Base-by-base conservation (phyloP, 768 basidiomycete species). In the Suillus americanus region DNA sequence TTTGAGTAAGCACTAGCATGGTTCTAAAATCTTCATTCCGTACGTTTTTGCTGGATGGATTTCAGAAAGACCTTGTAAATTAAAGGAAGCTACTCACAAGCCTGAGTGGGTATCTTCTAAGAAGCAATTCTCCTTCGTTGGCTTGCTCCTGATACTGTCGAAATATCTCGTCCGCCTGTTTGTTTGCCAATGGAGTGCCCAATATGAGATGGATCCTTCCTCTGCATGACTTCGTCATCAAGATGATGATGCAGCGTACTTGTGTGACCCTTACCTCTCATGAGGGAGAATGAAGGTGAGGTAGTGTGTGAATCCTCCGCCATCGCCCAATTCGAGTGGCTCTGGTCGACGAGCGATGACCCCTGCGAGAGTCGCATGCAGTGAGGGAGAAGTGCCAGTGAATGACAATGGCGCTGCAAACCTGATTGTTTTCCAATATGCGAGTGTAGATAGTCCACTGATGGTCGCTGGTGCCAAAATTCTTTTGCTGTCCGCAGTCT, bases 31-130 rank as follows among this genome's bases (percentile, higher is more conserved):
- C 18, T 20, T 59, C 3, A 20, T 25, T 41, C 4, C 38, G 62
- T 77, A 91, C 90, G 86, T 82, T 87, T 90, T 69, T 91, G 88
- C 91, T 92, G 61, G n/a, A 62, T 25, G 16, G 59, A 60, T 5
- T 54, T 69, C 40, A 70, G 67, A 63, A 57, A 43, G 43, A 40
- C 63, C 35, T 65, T 40, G 63, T 53, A 59, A 45, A 23, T 57
- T 7, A 30, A 33, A 48, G 45, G 43, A 56, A 41, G 62, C 59
- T 30, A 68, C 86, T 76, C 69, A 92, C 92, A 65, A 78, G 78
- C 79, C 85, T 80, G 68, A 93, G 71, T 9, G 91, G 91, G 83
- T 88, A 92, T 64, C 92, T 81, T 60, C 88, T 82, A 74, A 94
- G 91, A 38, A 75, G 78, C 46, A 94, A 72, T 28, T 72, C 73